phyloP scores from a whole-genome alignment of 2,329 filamentous ascomycete genomes.

The Epichloe uncinata region DNA sequence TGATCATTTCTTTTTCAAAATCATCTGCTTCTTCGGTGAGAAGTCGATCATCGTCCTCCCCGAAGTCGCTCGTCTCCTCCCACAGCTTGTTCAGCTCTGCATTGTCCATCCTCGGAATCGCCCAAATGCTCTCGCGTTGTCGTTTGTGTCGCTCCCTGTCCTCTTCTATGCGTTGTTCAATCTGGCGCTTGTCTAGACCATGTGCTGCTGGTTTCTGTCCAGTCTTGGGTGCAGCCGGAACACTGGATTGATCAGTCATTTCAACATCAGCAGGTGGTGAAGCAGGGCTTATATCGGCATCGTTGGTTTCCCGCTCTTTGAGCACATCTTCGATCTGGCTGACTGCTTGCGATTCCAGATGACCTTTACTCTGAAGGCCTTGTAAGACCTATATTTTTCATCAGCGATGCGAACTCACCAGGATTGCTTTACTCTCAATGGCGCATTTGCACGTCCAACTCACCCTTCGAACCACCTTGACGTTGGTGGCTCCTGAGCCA shows the following conservation, averaged over 20 bases:
- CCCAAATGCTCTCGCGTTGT: constrained; percentile 85
- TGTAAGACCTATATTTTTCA: constrained; percentile 43
- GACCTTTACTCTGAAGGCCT: constrained; percentile 54
- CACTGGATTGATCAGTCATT: constrained; percentile 27
- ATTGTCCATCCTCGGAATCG: constrained; percentile 49
- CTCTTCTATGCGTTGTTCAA: constrained; percentile 94
- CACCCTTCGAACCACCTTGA: constrained; percentile 81
- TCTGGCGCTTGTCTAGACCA: constrained; percentile 66
- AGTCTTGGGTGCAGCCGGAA: constrained; percentile 26
- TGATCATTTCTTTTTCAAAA: constrained; percentile 29
- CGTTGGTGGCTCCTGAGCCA: constrained; percentile 80
- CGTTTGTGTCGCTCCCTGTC: constrained; percentile 92
- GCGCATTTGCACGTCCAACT: constrained; percentile 9
- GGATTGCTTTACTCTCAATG: too few species aligned
- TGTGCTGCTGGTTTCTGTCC: constrained; percentile 20
- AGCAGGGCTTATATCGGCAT: constrained; percentile 39
- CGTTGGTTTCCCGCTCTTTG: constrained; percentile 58
- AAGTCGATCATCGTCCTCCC: constrained; percentile 71
- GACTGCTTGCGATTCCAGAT: constrained; percentile 63
- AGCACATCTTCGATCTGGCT: constrained; percentile 71
- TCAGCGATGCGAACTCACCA: neutral
- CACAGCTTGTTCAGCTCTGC: constrained; percentile 68
- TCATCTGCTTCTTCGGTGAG: constrained; percentile 58
- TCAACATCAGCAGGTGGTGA: constrained; percentile 34
- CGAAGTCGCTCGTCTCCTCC: constrained; percentile 77